Percentiles rank a stretch among this genome's conserved stretches.
Evolutionary conservation across 441 rosid genomes (phyloP).

Genomic region (Populus hybrid): DNA sequence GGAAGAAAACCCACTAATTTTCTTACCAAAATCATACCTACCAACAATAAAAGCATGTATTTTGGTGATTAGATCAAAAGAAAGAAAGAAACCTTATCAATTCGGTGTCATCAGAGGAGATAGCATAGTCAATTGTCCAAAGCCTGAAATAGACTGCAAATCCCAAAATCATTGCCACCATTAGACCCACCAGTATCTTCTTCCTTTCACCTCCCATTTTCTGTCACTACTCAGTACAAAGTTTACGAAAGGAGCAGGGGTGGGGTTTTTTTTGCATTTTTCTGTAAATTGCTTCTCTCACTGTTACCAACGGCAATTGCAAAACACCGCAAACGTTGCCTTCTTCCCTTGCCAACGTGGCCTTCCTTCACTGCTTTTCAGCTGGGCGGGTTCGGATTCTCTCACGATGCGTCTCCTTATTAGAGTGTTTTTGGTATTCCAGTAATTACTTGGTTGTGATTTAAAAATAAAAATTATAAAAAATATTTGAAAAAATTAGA

Average conservation of each 20-base stretch:
- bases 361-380: not conserved
- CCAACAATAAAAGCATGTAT: not conserved
- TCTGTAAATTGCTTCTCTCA: not conserved
- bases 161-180: conserved; percentile 65
- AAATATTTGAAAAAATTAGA: no score
- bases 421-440: no score
- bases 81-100: conserved; percentile 51
- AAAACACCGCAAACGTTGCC: not conserved
- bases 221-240: not conserved
- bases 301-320: not conserved
- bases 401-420: no score
- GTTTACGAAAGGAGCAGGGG: not conserved
- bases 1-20: not conserved
- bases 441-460: no score
- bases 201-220: conserved; percentile 53
- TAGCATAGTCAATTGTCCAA: conserved; percentile 79
- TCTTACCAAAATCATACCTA: not conserved
- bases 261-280: not conserved
- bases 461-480: no score
- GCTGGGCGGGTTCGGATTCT: not conserved
- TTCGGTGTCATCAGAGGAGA: conserved; percentile 70
- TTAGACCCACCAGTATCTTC: conserved; percentile 50
- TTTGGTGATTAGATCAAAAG: not conserved
- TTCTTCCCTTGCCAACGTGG: no score
- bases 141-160: conserved; percentile 74